phyloP scores from a whole-genome alignment of 1,284 basidiomycete genomes.

The Ustilago trichophora region DNA sequence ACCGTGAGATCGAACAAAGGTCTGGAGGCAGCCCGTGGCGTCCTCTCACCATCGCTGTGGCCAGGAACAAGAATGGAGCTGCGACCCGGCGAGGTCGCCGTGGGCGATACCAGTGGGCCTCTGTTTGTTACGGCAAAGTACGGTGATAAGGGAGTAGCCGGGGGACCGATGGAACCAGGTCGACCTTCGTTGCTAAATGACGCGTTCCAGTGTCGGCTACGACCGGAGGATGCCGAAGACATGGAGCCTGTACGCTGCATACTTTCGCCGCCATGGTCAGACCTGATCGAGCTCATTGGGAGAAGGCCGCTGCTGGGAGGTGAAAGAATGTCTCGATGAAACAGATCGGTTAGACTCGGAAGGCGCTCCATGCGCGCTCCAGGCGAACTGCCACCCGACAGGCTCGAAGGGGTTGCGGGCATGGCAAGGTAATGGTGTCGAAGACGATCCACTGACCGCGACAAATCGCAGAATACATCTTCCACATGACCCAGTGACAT shows the following conservation, averaged over 20 bases:
- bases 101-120: slow-evolving; percentile 11
- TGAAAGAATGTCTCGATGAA: slow-evolving; percentile 36
- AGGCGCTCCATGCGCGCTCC: slow-evolving; percentile 18
- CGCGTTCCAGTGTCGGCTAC: slow-evolving; percentile 11
- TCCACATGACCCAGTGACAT: slow-evolving; percentile 36
- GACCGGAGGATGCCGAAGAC: slow-evolving; percentile 24
- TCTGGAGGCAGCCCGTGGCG: slow-evolving; percentile 17
- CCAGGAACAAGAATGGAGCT: not conserved
- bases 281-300: slow-evolving; percentile 2
- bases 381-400: slow-evolving; percentile 21
- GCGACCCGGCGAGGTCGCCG: not conserved
- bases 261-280: slow-evolving; percentile 5
- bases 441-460: slow-evolving; percentile 23
- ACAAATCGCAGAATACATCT: slow-evolving; percentile 40
- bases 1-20: slow-evolving; percentile 10
- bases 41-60: slow-evolving; percentile 18
- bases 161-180: slow-evolving; percentile 21
- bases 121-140: slow-evolving; percentile 9
- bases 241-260: slow-evolving; percentile 24
- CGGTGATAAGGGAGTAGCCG: slow-evolving; percentile 30
- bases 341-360: slow-evolving; percentile 33
- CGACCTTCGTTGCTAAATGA: slow-evolving; percentile 11
- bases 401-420: slow-evolving; percentile 27
- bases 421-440: slow-evolving; percentile 29
- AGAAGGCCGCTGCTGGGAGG: slow-evolving; percentile 20